Evolutionary conservation across 2,329 filamentous ascomycete genomes (phyloP).

Genomic region (Metarhizium rileyi): DNA sequence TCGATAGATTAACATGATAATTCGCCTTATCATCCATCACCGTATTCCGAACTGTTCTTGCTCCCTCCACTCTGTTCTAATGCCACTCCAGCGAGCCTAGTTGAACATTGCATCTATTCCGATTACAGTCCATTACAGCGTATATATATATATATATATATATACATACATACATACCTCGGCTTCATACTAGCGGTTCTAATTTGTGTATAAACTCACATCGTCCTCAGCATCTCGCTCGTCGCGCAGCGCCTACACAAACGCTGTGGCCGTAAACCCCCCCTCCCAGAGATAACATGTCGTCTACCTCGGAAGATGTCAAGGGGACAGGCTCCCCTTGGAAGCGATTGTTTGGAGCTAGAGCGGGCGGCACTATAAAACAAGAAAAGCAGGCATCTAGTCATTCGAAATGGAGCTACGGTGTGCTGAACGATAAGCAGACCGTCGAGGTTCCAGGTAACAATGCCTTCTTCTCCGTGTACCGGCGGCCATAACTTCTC

Average conservation of each 20-base stretch:
- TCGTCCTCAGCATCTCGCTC: neutral
- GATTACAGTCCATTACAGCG: too few species aligned
- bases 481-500: neutral
- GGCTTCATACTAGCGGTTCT: neutral
- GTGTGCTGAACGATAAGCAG: conserved; percentile 8
- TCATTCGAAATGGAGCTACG: conserved; percentile 8
- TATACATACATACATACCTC: too few species aligned
- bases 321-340: neutral
- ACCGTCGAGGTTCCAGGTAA: conserved; percentile 9
- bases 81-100: too few species aligned
- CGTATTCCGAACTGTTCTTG: too few species aligned
- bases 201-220: neutral
- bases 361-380: neutral
- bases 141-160: too few species aligned
- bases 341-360: conserved; percentile 2
- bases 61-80: too few species aligned
- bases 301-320: conserved; percentile 1
- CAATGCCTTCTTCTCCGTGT: neutral
- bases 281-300: neutral
- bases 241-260: neutral
- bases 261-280: neutral
- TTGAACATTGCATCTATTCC: too few species aligned
- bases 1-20: too few species aligned
- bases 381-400: neutral
- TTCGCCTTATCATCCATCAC: too few species aligned